These are phyloP conservation scores for Termitomyces sp. DNA, from an alignment of 768 basidiomycete genomes.

Conservation along the genomic window DNA sequence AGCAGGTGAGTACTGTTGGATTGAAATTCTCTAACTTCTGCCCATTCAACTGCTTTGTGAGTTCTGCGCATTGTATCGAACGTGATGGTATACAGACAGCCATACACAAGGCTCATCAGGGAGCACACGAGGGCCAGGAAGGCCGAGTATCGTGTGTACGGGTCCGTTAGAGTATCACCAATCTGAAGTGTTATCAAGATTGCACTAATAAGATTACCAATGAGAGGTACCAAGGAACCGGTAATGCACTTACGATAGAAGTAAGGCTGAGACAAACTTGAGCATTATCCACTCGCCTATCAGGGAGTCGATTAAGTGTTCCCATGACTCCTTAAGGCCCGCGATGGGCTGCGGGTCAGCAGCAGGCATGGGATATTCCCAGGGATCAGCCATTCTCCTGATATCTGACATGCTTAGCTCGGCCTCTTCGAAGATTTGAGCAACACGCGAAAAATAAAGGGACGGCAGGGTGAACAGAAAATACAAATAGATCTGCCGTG, in stretches of 20 bases:
- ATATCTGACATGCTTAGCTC: constrained; percentile 72
- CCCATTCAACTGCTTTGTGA: constrained; percentile 57
- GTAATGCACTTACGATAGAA: constrained; percentile 15
- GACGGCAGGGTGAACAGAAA: too few relatives aligned
- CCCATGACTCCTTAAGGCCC: constrained; percentile 38
- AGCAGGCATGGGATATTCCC: too few relatives aligned
- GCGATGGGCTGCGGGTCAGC: constrained; percentile 22
- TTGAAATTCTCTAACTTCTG: constrained; percentile 34
- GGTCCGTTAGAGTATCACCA: constrained; percentile 38
- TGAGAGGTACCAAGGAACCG: background rate
- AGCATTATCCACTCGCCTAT: constrained; percentile 17
- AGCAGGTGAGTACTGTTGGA: background rate
- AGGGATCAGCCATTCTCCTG: constrained; percentile 32
- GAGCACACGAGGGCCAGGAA: constrained; percentile 52
- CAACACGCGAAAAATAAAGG: too few relatives aligned
- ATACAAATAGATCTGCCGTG: too few relatives aligned
- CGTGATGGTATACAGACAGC: constrained; percentile 56
- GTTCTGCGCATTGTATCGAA: constrained; percentile 61
- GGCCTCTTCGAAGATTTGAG: too few relatives aligned
- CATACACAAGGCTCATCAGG: constrained; percentile 55
- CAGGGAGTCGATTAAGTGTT: constrained; percentile 17
- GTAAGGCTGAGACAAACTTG: constrained; percentile 16
- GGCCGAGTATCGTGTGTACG: constrained; percentile 46
- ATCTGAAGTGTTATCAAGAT: constrained; percentile 19
- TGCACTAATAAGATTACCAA: constrained; percentile 7